A percentile compares a stretch with the other conserved stretches of the same genome.
Evolutionary conservation across 805 yeast genomes (phyloP).

Genomic region (Candida pseudoglaebosa): DNA sequence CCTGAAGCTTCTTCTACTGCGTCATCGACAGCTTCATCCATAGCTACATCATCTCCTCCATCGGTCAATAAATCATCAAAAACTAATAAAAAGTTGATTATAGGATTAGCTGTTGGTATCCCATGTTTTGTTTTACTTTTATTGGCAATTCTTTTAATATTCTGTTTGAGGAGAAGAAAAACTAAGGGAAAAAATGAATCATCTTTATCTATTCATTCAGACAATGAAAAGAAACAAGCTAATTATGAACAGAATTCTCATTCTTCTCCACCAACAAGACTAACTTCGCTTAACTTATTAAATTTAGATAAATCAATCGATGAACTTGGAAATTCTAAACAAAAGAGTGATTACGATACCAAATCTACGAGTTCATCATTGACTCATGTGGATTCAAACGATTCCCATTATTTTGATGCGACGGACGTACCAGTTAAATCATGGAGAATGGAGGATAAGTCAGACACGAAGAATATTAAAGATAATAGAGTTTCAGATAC

Average conservation of each 20-base stretch:
- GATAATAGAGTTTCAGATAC: constrained; percentile 64
- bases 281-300: constrained; percentile 49
- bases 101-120: constrained; percentile 86
- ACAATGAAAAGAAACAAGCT: constrained; percentile 6
- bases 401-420: constrained; percentile 29
- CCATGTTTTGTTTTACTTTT: constrained; percentile 52
- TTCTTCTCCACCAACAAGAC: constrained; percentile 18
- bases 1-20: constrained; percentile 20
- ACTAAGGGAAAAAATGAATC: constrained; percentile 15
- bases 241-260: constrained; percentile 10
- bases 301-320: constrained; percentile 43
- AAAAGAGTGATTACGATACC: constrained; percentile 4
- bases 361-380: constrained; percentile 44
- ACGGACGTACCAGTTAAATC: constrained; percentile 34
- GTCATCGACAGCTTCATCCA: constrained; percentile 17
- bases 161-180: constrained; percentile 46
- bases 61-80: constrained; percentile 14
- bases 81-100: constrained; percentile 59
- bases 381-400: constrained; percentile 46
- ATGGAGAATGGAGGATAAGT: constrained; percentile 39
- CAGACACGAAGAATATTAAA: constrained; percentile 33
- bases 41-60: constrained; percentile 28
- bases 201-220: constrained; percentile 10
- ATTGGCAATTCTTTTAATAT: constrained; percentile 41
- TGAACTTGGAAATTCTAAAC: constrained; percentile 13